Conservation (phyloP, 257 asterid genomes). For the Rauvolfia tetraphylla region DNA sequence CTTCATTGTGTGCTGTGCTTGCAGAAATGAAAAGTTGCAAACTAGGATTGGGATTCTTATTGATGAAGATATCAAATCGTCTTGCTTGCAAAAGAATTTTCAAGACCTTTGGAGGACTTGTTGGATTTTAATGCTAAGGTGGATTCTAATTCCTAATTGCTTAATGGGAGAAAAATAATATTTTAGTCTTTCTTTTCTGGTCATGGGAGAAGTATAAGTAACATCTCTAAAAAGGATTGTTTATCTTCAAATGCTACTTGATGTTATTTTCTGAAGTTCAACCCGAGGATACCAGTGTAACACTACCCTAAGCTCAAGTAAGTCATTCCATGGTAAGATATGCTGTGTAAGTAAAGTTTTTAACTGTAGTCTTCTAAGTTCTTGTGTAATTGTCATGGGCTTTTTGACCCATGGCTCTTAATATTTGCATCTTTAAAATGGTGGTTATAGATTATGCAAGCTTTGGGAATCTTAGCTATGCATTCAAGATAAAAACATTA, state of each 20-base stretch:
- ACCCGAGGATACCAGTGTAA: background rate
- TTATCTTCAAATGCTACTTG: background rate
- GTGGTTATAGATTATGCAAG: background rate
- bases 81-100: background rate
- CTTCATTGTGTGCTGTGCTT: too few relatives aligned
- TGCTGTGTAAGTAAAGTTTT: background rate
- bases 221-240: background rate
- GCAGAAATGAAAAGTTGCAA: too few relatives aligned
- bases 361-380: background rate
- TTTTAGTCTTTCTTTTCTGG: background rate
- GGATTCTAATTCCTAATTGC: background rate
- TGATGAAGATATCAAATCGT: background rate
- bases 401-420: background rate
- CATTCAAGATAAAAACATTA: background rate
- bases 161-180: background rate
- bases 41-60: background rate
- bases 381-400: background rate
- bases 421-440: background rate
- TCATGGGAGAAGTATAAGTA: background rate
- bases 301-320: background rate
- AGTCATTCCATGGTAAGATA: background rate
- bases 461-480: background rate
- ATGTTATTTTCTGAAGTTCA: background rate
- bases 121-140: background rate
- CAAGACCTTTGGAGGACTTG: background rate